Percentiles rank a stretch among this genome's conserved stretches.
These are phyloP conservation scores for Ophiobolus disseminans DNA, from an alignment of 2,329 filamentous ascomycete species.

Conservation along the genomic window DNA sequence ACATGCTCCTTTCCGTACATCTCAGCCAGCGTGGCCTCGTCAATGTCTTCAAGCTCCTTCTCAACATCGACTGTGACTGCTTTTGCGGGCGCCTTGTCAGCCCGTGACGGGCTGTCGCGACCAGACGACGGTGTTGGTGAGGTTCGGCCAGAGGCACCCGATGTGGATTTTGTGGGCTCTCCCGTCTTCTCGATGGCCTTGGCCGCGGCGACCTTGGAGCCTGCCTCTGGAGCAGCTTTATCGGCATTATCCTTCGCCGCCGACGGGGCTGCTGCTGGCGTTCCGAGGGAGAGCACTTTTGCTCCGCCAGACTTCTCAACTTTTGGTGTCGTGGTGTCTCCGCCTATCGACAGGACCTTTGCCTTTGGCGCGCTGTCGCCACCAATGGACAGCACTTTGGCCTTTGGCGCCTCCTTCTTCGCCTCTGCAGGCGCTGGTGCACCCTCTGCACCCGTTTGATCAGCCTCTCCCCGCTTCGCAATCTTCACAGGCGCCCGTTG, in stretches of 20 bases:
- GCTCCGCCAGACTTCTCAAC: slow-evolving; percentile 59
- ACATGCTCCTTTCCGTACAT: slow-evolving; percentile 94
- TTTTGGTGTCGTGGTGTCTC: slow-evolving; percentile 62
- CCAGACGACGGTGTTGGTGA: slow-evolving; percentile 85
- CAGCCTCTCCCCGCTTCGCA: slow-evolving; percentile 65
- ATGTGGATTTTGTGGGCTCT: slow-evolving; percentile 63
- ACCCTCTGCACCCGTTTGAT: slow-evolving; percentile 57
- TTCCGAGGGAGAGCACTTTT: slow-evolving; percentile 81
- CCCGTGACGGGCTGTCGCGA: slow-evolving; percentile 75
- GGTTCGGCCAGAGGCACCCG: slow-evolving; percentile 68
- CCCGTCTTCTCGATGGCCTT: slow-evolving; percentile 95
- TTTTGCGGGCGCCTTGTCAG: slow-evolving; percentile 68
- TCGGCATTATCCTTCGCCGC: slow-evolving; percentile 56
- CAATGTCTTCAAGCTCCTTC: slow-evolving; percentile 80
- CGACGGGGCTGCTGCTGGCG: slow-evolving; percentile 57
- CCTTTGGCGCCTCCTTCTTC: slow-evolving; percentile 55
- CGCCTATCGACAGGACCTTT: slow-evolving; percentile 68
- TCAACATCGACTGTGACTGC: slow-evolving; percentile 85
- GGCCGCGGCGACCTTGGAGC: slow-evolving; percentile 81
- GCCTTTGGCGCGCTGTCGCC: slow-evolving; percentile 63
- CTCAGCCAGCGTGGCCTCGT: slow-evolving; percentile 86
- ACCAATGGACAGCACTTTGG: slow-evolving; percentile 71
- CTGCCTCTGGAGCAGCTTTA: slow-evolving; percentile 65
- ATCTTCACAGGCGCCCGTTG: slow-evolving; percentile 64
- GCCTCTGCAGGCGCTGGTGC: slow-evolving; percentile 52